phyloP scores from a whole-genome alignment of 139 green algal genomes.

The Coelastrella sp. region DNA sequence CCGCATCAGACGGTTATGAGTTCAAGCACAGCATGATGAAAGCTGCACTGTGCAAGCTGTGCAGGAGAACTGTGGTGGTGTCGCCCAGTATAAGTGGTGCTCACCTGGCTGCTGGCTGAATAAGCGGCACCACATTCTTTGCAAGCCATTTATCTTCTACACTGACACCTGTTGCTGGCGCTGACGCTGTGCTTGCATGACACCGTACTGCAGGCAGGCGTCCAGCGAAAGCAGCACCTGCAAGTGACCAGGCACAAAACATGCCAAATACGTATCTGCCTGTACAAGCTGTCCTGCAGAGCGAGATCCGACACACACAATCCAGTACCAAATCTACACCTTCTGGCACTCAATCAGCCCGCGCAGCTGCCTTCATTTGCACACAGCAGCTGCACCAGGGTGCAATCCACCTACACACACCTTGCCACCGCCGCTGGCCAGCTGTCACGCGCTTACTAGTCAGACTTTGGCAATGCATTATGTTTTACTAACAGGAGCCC shows the following conservation, averaged over 20 bases:
- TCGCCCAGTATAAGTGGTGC: neutral
- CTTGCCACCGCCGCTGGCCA: neutral
- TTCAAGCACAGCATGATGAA: neutral
- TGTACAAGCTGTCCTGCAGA: neutral
- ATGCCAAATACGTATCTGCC: too few relatives aligned
- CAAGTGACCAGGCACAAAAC: neutral
- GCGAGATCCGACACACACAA: neutral
- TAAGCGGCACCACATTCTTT: slow-evolving; percentile 20
- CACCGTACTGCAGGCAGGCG: neutral
- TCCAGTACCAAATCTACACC: neutral
- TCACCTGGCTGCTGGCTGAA: neutral
- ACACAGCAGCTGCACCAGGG: neutral
- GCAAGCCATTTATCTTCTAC: slow-evolving; percentile 37
- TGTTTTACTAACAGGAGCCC: neutral
- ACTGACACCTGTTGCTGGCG: neutral
- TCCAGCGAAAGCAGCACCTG: neutral
- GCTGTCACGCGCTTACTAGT: neutral
- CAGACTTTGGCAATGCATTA: neutral
- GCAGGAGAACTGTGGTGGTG: neutral
- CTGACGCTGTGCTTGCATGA: slow-evolving; percentile 7
- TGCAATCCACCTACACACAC: slow-evolving; percentile 7
- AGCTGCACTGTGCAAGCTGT: neutral
- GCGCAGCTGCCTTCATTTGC: too few relatives aligned
- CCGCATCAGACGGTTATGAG: too few relatives aligned
- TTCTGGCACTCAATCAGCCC: neutral